These are phyloP conservation scores for Apiotrichum sp. DNA, from an alignment of 1,284 basidiomycete genomes.

Conservation along the genomic window DNA sequence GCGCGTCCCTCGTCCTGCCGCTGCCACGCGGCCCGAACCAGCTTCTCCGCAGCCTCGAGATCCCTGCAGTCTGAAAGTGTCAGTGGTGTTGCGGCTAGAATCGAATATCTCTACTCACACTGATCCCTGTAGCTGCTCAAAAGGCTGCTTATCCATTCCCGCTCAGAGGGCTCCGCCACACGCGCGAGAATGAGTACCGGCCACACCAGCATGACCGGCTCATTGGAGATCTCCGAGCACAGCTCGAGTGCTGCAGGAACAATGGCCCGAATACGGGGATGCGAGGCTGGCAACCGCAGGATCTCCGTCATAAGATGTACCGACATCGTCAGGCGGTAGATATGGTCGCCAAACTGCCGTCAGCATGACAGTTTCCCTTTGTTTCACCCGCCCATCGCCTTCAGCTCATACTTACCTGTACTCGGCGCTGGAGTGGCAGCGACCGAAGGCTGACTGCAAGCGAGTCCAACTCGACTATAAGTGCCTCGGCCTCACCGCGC, in stretches of 20 bases:
- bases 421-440: slow-evolving; percentile 9
- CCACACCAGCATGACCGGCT: slow-evolving; percentile 21
- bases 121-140: not conserved
- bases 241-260: slow-evolving; percentile 9
- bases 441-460: slow-evolving; percentile 6
- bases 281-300: not conserved
- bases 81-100: not conserved
- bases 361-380: no score
- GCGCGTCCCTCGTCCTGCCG: not conserved
- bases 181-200: slow-evolving; percentile 12
- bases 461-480: slow-evolving; percentile 9
- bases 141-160: slow-evolving; percentile 1
- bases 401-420: slow-evolving; percentile 7
- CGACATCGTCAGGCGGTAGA: slow-evolving; percentile 16
- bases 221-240: slow-evolving; percentile 18
- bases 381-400: no score
- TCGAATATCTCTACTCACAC: not conserved
- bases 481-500: slow-evolving; percentile 1
- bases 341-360: slow-evolving; percentile 14
- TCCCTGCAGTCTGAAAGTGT: slow-evolving; percentile 5
- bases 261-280: not conserved
- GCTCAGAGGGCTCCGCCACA: not conserved
- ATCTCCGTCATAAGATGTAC: slow-evolving; percentile 17
- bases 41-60: not conserved
- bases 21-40: not conserved